These are phyloP conservation scores for Rhodocollybia butyracea DNA, from an alignment of 768 basidiomycete genomes.

Conservation along the genomic window DNA sequence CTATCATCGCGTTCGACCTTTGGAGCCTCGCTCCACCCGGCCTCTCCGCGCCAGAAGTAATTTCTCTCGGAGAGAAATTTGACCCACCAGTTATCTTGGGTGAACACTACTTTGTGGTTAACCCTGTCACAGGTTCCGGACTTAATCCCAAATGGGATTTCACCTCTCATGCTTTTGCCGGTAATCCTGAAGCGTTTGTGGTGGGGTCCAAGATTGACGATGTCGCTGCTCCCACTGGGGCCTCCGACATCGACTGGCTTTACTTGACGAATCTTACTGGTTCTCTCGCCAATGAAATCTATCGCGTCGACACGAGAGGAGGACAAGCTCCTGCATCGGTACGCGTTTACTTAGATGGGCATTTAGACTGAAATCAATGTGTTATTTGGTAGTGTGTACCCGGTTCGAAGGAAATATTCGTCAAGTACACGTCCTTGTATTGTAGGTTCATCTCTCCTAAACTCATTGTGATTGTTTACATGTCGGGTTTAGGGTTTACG, in stretches of 20 bases:
- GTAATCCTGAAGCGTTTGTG: slow-evolving; percentile 43
- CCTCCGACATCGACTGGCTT: slow-evolving; percentile 54
- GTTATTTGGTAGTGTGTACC: slow-evolving; percentile 4
- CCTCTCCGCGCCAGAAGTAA: not conserved
- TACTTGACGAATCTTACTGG: slow-evolving; percentile 38
- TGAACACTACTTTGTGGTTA: slow-evolving; percentile 57
- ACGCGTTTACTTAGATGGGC: too few relatives aligned
- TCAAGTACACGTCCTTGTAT: slow-evolving; percentile 9
- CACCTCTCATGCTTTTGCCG: slow-evolving; percentile 35
- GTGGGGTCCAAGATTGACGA: slow-evolving; percentile 40
- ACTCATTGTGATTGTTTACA: too few relatives aligned
- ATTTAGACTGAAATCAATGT: not conserved
- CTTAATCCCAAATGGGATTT: slow-evolving; percentile 56
- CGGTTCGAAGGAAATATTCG: slow-evolving; percentile 2
- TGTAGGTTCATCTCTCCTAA: slow-evolving; percentile 1
- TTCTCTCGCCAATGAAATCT: slow-evolving; percentile 45
- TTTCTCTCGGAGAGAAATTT: slow-evolving; percentile 5
- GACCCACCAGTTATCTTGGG: slow-evolving; percentile 23
- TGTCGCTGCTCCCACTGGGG: slow-evolving; percentile 37
- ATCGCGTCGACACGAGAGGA: slow-evolving; percentile 47
- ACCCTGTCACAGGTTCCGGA: slow-evolving; percentile 38
- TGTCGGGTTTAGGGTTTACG: slow-evolving; percentile 8
- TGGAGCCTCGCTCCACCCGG: slow-evolving; percentile 17
- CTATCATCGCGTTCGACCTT: slow-evolving; percentile 11
- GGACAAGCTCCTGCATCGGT: slow-evolving; percentile 54